phyloP scores from a whole-genome alignment of 164 flowering plant species.

The Aristolochia fimbriata region DNA sequence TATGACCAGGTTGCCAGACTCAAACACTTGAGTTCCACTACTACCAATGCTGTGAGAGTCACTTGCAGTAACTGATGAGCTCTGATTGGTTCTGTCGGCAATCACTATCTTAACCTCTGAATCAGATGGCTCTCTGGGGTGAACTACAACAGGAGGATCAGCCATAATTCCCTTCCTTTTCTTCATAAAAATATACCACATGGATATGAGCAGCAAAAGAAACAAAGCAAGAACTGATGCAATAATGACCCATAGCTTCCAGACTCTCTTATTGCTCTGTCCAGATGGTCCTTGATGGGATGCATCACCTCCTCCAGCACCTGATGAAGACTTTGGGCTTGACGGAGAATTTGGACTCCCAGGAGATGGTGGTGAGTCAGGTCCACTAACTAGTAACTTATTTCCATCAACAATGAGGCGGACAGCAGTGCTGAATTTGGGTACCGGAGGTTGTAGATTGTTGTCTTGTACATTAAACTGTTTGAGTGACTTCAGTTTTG shows the following conservation, averaged over 20 bases:
- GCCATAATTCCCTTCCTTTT: constrained; percentile 15
- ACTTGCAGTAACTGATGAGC: constrained; percentile 21
- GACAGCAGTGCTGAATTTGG: constrained; percentile 34
- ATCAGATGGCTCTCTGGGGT: constrained; percentile 54
- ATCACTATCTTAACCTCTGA: constrained; percentile 44
- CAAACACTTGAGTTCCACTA: constrained; percentile 28
- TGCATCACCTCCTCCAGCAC: constrained; percentile 2
- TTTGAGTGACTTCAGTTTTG: constrained; percentile 39
- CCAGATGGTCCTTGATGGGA: not conserved
- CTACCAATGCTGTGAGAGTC: constrained; percentile 31
- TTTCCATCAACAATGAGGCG: constrained; percentile 37
- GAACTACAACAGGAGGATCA: constrained; percentile 35
- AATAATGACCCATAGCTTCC: constrained; percentile 18
- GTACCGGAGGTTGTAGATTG: constrained; percentile 60
- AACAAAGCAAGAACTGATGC: constrained; percentile 18
- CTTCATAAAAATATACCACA: constrained; percentile 22
- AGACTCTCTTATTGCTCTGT: constrained; percentile 1
- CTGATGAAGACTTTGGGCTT: constrained; percentile 11
- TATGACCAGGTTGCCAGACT: constrained; percentile 45
- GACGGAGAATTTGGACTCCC: constrained; percentile 13
- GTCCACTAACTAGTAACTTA: constrained; percentile 21
- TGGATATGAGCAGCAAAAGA: constrained; percentile 18
- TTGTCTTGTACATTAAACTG: constrained; percentile 50
- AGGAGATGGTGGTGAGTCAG: constrained; percentile 12
- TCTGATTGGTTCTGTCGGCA: constrained; percentile 24